Base-by-base conservation (phyloP, 2,329 filamentous ascomycete species). In the Colletotrichum paranaense region DNA sequence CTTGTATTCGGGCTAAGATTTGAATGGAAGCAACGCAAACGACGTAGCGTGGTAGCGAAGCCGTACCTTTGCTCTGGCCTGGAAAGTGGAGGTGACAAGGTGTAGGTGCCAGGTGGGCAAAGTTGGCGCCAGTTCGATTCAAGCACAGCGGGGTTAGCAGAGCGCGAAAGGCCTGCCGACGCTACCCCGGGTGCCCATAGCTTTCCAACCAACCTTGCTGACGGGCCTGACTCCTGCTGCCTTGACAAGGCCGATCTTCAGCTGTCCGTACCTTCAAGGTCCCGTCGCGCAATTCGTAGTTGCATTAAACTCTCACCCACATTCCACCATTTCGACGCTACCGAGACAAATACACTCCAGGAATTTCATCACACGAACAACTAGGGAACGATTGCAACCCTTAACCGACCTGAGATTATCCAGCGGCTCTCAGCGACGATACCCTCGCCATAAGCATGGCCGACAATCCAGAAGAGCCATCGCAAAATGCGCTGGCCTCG, bases 401-500 rank as follows among this genome's bases (percentile, higher is more conserved):
- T 30, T 11, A n/a, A 35, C 22, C 56, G 14, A 24, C 3, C 62
- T 62, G 22, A 65, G 6, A 5, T 28, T 26, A 19, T 24, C 14
- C 2, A 35, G 19, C n/a, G 4, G 59, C 35, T 46, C 19, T 11
- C 22, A 19, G 26, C 46, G 19, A 62, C 55, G 32, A n/a, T 12
- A n/a, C 24, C 28, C 30, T 55, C 32, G 14, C 26, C 38, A 19
- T 49, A 14, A 74, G 76, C 56, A 94, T 94, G 92, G 90, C 90
- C 71, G 91, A 91, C 55, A 64, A 58, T 55, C 79, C 83, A 11
- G 81, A 82, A 46, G 84, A 84, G 67, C 84, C 86, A 58, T 82
- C 83, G 9, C 78, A 80, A 75, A 77, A 77, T 55, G 84, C 86
- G 59, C 82, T 88, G 77, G 88, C 91, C 30, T 91, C 93, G 28